Conservation (phyloP, 441 rosid genomes). For the Viola pubescens region DNA sequence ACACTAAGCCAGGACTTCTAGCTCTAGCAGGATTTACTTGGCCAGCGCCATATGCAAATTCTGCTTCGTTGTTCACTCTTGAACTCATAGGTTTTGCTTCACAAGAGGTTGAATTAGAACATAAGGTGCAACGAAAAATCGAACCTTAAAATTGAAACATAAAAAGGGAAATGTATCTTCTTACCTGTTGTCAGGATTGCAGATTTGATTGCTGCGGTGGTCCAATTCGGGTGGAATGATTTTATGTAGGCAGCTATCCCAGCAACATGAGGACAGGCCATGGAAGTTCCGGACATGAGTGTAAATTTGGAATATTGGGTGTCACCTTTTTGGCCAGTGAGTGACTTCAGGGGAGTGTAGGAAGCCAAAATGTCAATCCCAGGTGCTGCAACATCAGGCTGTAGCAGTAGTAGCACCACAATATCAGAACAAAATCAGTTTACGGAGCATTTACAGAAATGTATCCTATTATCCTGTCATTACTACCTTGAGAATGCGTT, state of each 20-base stretch:
- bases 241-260: slow-evolving; percentile 71
- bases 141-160: background rate
- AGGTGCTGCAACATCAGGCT: slow-evolving; percentile 75
- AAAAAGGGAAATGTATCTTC: background rate
- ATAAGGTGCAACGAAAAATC: slow-evolving; percentile 2
- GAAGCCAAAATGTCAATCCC: slow-evolving; percentile 70
- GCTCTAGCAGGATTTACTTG: slow-evolving; percentile 53
- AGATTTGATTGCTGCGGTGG: slow-evolving; percentile 59
- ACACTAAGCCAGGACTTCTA: slow-evolving; percentile 63
- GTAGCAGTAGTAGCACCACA: slow-evolving; percentile 11
- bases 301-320: slow-evolving; percentile 48
- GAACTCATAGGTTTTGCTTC: slow-evolving; percentile 63
- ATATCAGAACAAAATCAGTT: too few species aligned
- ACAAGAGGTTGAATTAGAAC: background rate
- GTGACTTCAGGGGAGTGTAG: slow-evolving; percentile 57
- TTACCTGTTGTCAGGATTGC: slow-evolving; percentile 71
- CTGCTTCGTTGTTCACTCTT: slow-evolving; percentile 37
- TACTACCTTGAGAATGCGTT: slow-evolving; percentile 56
- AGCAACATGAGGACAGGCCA: slow-evolving; percentile 75
- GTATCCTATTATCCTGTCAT: background rate
- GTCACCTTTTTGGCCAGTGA: slow-evolving; percentile 62
- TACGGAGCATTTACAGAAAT: background rate
- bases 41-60: slow-evolving; percentile 68
- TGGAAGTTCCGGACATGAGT: slow-evolving; percentile 70
- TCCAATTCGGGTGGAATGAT: slow-evolving; percentile 65